Conservation (phyloP, 2,329 filamentous ascomycete genomes). For the Talaromyces verruculosus region DNA sequence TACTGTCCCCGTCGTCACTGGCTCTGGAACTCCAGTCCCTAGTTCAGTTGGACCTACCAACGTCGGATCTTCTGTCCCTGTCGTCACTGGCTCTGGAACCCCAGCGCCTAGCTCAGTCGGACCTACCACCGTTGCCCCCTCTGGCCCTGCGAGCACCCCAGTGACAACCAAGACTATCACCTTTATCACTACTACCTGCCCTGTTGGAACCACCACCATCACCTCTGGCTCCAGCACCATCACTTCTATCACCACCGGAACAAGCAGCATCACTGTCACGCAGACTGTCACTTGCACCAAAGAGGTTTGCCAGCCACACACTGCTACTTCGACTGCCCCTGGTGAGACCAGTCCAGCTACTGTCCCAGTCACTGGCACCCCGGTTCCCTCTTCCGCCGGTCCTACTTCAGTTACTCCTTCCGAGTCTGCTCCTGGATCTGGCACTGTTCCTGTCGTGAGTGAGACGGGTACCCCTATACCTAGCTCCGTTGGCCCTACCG, state of each 20-base stretch:
- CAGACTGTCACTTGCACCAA: conserved; percentile 20
- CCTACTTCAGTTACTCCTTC: conserved; percentile 5
- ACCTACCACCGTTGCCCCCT: conserved; percentile 4
- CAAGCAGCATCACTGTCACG: conserved; percentile 18
- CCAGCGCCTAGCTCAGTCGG: not conserved
- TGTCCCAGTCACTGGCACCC: not conserved
- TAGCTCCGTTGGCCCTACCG: not conserved
- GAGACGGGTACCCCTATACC: not conserved
- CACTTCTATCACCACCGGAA: conserved; percentile 17
- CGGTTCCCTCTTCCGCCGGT: not conserved
- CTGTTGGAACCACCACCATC: conserved; percentile 17
- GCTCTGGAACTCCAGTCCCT: not conserved
- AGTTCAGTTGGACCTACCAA: not conserved
- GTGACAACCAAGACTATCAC: conserved; percentile 20
- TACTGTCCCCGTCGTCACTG: not conserved
- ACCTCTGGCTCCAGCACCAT: conserved; percentile 18
- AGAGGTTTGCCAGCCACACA: conserved; percentile 17
- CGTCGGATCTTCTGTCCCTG: conserved; percentile 6
- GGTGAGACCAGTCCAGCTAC: not conserved
- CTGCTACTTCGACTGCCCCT: conserved; percentile 5
- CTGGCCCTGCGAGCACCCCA: not conserved
- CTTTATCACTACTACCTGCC: conserved; percentile 20
- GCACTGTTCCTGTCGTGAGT: not conserved
- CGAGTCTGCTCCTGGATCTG: conserved; percentile 1
- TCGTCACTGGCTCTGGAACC: not conserved